phyloP scores from a whole-genome alignment of 2,329 filamentous ascomycete genomes.

The Didymella segeticola region DNA sequence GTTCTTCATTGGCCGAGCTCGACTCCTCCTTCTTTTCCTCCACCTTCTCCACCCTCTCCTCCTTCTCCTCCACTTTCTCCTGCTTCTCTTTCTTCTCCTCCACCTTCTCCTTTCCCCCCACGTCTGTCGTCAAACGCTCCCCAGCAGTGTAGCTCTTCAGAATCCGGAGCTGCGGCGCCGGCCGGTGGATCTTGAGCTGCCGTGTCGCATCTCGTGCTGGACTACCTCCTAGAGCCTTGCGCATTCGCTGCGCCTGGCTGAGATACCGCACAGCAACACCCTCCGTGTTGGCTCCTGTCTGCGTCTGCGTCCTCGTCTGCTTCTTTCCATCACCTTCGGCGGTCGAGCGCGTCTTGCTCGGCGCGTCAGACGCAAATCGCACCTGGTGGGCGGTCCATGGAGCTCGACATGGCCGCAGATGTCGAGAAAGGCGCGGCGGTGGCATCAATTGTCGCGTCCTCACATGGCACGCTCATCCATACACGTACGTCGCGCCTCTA shows the following conservation, averaged over 20 bases:
- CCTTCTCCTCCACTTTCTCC: neutral
- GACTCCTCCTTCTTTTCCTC: neutral
- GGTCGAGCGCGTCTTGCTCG: conserved; percentile 21
- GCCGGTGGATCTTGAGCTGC: neutral
- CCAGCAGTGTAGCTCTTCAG: neutral
- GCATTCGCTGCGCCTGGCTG: conserved; percentile 5
- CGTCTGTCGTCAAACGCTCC: too few relatives aligned
- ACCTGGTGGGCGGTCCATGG: conserved; percentile 49
- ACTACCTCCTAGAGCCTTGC: neutral
- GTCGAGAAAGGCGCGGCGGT: conserved; percentile 50
- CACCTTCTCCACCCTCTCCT: neutral
- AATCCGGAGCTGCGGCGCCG: neutral
- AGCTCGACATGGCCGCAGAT: conserved; percentile 53
- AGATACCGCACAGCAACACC: too few relatives aligned
- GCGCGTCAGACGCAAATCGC: conserved; percentile 34
- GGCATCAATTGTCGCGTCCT: conserved; percentile 53
- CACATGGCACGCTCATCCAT: conserved; percentile 40
- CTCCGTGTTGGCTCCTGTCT: neutral
- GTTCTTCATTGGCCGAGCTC: too few relatives aligned
- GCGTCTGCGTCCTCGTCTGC: neutral
- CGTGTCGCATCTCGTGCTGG: neutral
- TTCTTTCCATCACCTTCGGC: conserved; percentile 18
- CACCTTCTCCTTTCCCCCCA: too few relatives aligned
- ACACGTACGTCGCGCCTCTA: conserved; percentile 14
- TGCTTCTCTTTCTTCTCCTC: neutral